phyloP scores from a whole-genome alignment of 2,329 filamentous ascomycete genomes.

The Colletotrichum tropicale region DNA sequence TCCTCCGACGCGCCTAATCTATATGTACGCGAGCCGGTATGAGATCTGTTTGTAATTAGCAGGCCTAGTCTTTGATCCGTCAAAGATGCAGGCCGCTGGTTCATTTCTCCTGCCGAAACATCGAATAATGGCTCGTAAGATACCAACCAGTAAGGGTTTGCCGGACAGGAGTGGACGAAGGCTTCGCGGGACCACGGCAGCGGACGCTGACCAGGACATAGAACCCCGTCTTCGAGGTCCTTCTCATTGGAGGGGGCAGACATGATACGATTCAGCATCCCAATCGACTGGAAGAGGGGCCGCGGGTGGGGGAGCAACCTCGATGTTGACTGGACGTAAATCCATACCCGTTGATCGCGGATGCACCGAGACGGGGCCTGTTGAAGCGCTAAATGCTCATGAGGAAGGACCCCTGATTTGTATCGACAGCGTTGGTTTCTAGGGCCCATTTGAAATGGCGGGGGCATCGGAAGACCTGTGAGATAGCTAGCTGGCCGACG shows the following conservation, averaged over 20 bases:
- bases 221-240: background rate
- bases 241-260: background rate
- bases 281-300: conserved; percentile 14
- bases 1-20: background rate
- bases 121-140: background rate
- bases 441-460: background rate
- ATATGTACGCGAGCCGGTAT: background rate
- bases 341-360: conserved; percentile 11
- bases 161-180: background rate
- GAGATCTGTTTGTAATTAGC: background rate
- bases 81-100: background rate
- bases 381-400: conserved; percentile 14
- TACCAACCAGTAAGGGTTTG: background rate
- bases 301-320: background rate
- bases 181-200: background rate
- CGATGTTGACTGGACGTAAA: background rate
- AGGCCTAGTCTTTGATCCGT: background rate
- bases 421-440: conserved; percentile 6
- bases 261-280: conserved; percentile 20
- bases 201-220: background rate
- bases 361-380: conserved; percentile 19
- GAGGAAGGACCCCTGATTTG: conserved; percentile 18
- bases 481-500: background rate
- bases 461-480: background rate
- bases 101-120: background rate